A percentile compares a stretch with the other conserved stretches of the same genome.
phyloP scores from a whole-genome alignment of 2,329 filamentous ascomycete genomes.

The Colletotrichum somersetense region DNA sequence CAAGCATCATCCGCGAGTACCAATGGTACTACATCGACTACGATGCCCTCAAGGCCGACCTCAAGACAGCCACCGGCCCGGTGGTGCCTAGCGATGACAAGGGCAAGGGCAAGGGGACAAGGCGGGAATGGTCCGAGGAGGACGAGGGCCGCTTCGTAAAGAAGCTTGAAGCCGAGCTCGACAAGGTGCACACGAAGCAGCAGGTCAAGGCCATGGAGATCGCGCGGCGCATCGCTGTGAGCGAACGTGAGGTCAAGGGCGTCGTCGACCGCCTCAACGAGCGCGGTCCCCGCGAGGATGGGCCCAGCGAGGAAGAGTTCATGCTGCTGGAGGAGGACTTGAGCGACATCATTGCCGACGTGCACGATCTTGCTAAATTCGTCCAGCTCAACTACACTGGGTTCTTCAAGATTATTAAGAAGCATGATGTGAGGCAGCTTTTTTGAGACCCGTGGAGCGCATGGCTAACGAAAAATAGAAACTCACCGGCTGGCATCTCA shows the following conservation, averaged over 20 bases:
- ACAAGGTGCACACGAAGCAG: slow-evolving; percentile 98
- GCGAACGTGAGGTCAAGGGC: slow-evolving; percentile 89
- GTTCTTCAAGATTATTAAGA: slow-evolving; percentile 99
- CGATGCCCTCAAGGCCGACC: slow-evolving; percentile 88
- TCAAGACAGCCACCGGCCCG: slow-evolving; percentile 78
- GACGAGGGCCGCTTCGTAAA: slow-evolving; percentile 91
- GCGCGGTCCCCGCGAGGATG: slow-evolving; percentile 67
- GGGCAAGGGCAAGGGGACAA: slow-evolving; percentile 44
- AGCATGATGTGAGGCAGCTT: slow-evolving; percentile 82
- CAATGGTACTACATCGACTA: slow-evolving; percentile 99
- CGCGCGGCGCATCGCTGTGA: slow-evolving; percentile 86
- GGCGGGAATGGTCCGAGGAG: slow-evolving; percentile 85
- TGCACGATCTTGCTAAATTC: slow-evolving; percentile 97
- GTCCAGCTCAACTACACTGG: slow-evolving; percentile 98
- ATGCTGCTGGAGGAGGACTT: slow-evolving; percentile 93
- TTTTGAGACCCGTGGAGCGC: neutral
- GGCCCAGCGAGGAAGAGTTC: slow-evolving; percentile 90
- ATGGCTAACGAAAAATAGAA: slow-evolving; percentile 68
- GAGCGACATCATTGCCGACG: slow-evolving; percentile 98
- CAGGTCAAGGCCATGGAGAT: slow-evolving; percentile 98
- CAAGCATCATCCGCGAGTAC: slow-evolving; percentile 96
- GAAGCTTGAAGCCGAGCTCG: slow-evolving; percentile 89
- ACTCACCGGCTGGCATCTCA: slow-evolving; percentile 92
- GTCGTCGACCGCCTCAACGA: slow-evolving; percentile 82
- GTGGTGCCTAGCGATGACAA: slow-evolving; percentile 46